phyloP scores from a whole-genome alignment of 805 yeast genomes.

The Starmerella sirachaensis region DNA sequence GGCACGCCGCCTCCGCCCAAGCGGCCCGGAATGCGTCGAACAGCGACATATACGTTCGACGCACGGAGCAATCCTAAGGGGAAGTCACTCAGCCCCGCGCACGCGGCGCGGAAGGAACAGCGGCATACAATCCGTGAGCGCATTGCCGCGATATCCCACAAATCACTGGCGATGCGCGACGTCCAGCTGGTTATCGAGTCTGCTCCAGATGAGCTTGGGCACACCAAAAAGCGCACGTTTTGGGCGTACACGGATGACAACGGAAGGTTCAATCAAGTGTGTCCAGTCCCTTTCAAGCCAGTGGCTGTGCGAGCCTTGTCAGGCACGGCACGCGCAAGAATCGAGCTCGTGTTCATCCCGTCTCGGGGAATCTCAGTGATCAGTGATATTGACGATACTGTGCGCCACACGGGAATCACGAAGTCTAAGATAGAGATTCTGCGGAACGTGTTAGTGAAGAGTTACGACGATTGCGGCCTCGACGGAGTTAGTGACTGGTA shows the following conservation, averaged over 20 bases:
- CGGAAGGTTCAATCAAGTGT: constrained; percentile 20
- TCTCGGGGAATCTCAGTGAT: constrained; percentile 55
- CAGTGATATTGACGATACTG: constrained; percentile 90
- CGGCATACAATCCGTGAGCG: constrained; percentile 18
- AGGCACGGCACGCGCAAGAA: constrained; percentile 6
- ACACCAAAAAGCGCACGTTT: constrained; percentile 13
- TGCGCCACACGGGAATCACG: constrained; percentile 77
- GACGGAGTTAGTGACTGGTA: constrained; percentile 70
- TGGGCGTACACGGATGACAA: constrained; percentile 21
- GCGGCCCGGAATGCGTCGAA: constrained; percentile 14
- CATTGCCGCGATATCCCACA: constrained; percentile 20
- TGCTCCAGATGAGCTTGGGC: constrained; percentile 10
- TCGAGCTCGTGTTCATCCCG: constrained; percentile 16
- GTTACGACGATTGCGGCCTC: constrained; percentile 54
- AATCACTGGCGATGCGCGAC: constrained; percentile 17
- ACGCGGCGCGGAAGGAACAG: constrained; percentile 12
- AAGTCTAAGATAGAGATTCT: constrained; percentile 78
- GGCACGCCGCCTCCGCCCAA: not conserved
- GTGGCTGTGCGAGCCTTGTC: constrained; percentile 6
- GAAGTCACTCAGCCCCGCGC: constrained; percentile 4
- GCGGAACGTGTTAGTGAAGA: constrained; percentile 61
- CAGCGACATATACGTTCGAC: constrained; percentile 11
- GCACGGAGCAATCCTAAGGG: constrained; percentile 7
- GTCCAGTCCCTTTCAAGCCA: constrained; percentile 19
- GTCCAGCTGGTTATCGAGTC: constrained; percentile 14